A percentile compares a stretch with the other conserved stretches of the same genome.
These are phyloP conservation scores for Populus davidiana DNA, from an alignment of 345 rosid genomes.

Conservation along the genomic window DNA sequence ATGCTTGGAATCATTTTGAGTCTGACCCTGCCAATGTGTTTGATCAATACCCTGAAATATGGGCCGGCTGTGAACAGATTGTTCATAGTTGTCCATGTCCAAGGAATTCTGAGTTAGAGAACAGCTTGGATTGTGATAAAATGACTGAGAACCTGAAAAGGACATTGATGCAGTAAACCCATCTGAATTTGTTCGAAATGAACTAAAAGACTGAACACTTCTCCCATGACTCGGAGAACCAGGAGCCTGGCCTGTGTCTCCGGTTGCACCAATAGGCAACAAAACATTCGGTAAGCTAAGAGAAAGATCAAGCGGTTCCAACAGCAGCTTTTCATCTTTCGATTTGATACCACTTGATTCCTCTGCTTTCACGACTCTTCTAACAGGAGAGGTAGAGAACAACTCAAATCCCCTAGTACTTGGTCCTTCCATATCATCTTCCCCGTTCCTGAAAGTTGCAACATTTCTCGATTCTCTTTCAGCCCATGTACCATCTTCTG, in stretches of 20 bases:
- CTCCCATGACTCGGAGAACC: slow-evolving; percentile 77
- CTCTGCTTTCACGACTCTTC: slow-evolving; percentile 47
- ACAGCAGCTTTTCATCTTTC: slow-evolving; percentile 54
- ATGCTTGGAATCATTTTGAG: slow-evolving; percentile 66
- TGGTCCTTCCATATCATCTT: slow-evolving; percentile 68
- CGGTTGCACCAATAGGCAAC: slow-evolving; percentile 64
- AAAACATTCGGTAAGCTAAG: slow-evolving; percentile 89
- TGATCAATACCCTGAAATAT: slow-evolving; percentile 76
- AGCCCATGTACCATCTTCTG: slow-evolving; percentile 36
- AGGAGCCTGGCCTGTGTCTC: slow-evolving; percentile 42
- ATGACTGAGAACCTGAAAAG: slow-evolving; percentile 88
- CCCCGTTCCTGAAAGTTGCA: slow-evolving; percentile 25
- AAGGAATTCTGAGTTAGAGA: slow-evolving; percentile 77
- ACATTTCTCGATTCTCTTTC: slow-evolving; percentile 42
- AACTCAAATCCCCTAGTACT: slow-evolving; percentile 84
- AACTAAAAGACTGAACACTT: slow-evolving; percentile 73
- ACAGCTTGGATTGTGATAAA: slow-evolving; percentile 94
- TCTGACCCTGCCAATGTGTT: slow-evolving; percentile 54
- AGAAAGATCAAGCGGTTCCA: slow-evolving; percentile 90
- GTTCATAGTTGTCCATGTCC: slow-evolving; percentile 69
- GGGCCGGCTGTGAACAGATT: slow-evolving; percentile 96
- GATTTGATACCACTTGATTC: slow-evolving; percentile 42
- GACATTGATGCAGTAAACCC: slow-evolving; percentile 92
- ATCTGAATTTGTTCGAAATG: slow-evolving; percentile 72
- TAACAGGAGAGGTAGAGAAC: slow-evolving; percentile 71